Base-by-base conservation (phyloP, 345 rosid species). In the Trapa bicornis region DNA sequence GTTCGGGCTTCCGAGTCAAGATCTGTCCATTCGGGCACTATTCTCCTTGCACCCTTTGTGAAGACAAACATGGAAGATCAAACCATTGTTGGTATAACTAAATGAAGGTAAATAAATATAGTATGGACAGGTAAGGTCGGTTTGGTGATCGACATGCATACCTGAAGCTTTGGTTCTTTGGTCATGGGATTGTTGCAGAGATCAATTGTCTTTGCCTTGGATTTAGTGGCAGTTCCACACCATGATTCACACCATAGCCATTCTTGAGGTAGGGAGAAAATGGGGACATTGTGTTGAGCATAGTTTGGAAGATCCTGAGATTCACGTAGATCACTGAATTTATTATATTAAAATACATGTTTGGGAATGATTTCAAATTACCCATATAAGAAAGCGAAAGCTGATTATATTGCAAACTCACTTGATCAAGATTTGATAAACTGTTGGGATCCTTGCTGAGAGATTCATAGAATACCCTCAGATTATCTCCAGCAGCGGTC, bases 211-310 rank as follows among this genome's bases (percentile, higher is more conserved):
- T 87, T 91, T 66, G 99, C 99, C 74, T 77, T 91, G n/a, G 90
- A 68, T 80, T 94, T 94, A 64, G 99, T 89, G 73, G 96, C 85
- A 76, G 87, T 91, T 68, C 99, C 99, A 65, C 99, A 94, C 99
- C 99, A 94, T 43, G 99, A 94, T 73, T 94, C 99, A 65, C 99
- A 94, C 99, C 99, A 89, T 43, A 94, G 71, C 99, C 99, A 94
- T 76, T 94, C 99, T 82, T 82, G 96, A 58, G 99, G 96, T 47
- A 94, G 83, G 65, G 97, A 94, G 70, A 89, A 89, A 56, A 94
- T 91, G 22, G 97, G 97, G 58, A 94, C 99, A 0, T 79, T 85
- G 73, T 94, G 96, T 75, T 91, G 99, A 73, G 99, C 99, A 81
- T 94, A 94, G 74, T 94, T 94, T 3, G 99, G 99, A 74, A 91